These are phyloP conservation scores for Pseudocercospora eumusae DNA, from an alignment of 2,329 filamentous ascomycete genomes.

Conservation along the genomic window DNA sequence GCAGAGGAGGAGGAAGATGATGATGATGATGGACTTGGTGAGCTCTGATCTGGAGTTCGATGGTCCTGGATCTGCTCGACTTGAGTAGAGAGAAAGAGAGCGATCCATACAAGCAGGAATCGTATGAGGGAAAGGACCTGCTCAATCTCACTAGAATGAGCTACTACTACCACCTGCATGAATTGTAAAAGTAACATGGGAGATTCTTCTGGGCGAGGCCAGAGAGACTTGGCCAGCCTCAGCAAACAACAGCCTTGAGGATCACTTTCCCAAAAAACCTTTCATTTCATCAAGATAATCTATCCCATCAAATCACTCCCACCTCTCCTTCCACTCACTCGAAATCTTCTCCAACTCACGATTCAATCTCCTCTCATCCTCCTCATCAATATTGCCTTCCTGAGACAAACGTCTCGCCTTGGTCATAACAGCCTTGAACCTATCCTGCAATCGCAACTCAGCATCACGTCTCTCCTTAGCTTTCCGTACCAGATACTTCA, in stretches of 20 bases:
- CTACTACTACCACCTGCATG: too few relatives aligned
- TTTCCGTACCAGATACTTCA: conserved; percentile 63
- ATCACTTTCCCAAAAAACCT: not conserved
- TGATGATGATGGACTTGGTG: conserved; percentile 10
- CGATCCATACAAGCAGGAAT: too few relatives aligned
- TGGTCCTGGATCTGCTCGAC: not conserved
- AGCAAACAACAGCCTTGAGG: too few relatives aligned
- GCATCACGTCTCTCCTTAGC: conserved; percentile 60
- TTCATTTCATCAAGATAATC: not conserved
- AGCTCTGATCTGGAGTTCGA: not conserved
- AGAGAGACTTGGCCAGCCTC: not conserved
- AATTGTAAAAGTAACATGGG: not conserved
- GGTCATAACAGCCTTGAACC: conserved; percentile 45
- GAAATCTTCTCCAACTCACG: conserved; percentile 52
- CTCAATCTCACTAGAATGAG: too few relatives aligned
- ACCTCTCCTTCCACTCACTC: conserved; percentile 54
- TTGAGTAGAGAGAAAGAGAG: not conserved
- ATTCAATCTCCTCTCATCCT: conserved; percentile 61
- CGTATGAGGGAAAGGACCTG: too few relatives aligned
- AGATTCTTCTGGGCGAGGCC: not conserved
- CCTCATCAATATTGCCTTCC: conserved; percentile 49
- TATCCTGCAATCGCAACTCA: conserved; percentile 61
- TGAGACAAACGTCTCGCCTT: conserved; percentile 42
- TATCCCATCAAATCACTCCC: conserved; percentile 43
- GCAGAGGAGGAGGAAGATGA: conserved; percentile 18